These are phyloP conservation scores for Cercospora sesami DNA, from an alignment of 2,329 filamentous ascomycete species.

Conservation along the genomic window DNA sequence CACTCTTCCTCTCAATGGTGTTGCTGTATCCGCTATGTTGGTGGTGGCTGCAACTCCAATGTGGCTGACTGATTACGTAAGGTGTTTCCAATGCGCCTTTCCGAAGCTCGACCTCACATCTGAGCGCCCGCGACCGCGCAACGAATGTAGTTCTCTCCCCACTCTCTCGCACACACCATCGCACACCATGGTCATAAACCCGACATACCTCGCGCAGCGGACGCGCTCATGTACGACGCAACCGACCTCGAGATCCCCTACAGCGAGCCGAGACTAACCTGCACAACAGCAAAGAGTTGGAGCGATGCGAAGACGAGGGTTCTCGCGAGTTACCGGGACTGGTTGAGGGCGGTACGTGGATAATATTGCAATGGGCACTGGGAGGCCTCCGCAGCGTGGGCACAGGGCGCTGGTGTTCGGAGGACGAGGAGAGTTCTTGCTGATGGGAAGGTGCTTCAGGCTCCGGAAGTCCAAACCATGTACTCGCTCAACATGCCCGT, in stretches of 20 bases:
- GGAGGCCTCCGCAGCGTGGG: background rate
- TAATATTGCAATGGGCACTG: background rate
- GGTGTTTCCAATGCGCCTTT: background rate
- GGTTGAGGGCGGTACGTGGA: conserved; percentile 83
- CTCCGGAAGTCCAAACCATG: conserved; percentile 95
- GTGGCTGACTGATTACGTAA: background rate
- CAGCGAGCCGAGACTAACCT: conserved; percentile 21
- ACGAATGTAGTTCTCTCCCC: background rate
- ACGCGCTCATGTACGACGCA: conserved; percentile 53
- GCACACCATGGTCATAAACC: conserved; percentile 66
- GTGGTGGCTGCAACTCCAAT: background rate
- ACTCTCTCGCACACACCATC: background rate
- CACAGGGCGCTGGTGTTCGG: background rate
- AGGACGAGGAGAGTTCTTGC: conserved; percentile 1
- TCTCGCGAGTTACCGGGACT: conserved; percentile 85
- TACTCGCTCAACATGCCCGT: conserved; percentile 90
- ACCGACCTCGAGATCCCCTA: background rate
- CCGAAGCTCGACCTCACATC: conserved; percentile 8
- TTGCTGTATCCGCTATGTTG: background rate
- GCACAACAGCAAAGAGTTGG: conserved; percentile 76
- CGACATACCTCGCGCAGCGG: conserved; percentile 76
- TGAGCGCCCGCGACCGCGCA: background rate
- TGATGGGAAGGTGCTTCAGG: conserved; percentile 54
- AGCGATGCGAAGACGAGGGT: conserved; percentile 83
- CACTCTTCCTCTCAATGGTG: background rate